A percentile compares a stretch with the other conserved stretches of the same genome.
phyloP scores from a whole-genome alignment of 2,329 filamentous ascomycete genomes.

The Aschersonia sp. region DNA sequence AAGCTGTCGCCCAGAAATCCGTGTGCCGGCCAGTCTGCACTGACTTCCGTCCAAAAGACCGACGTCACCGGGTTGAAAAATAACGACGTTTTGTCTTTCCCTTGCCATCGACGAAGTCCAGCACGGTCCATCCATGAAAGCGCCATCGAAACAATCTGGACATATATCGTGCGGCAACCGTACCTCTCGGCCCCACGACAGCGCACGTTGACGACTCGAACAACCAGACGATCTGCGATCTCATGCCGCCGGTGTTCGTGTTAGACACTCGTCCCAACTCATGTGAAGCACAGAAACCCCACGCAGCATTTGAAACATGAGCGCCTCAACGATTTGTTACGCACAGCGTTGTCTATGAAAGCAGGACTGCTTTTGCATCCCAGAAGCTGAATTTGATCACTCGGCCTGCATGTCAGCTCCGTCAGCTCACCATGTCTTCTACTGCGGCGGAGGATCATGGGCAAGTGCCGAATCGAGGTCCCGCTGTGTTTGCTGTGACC shows the following conservation, averaged over 20 bases:
- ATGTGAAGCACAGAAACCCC: not conserved
- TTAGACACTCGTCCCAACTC: not conserved
- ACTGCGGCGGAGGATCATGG: conserved; percentile 1
- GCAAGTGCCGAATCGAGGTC: conserved; percentile 34
- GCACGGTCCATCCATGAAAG: too few species aligned
- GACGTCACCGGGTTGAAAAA: not conserved
- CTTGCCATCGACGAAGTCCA: too few species aligned
- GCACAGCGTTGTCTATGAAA: not conserved
- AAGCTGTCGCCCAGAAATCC: not conserved
- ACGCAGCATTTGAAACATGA: conserved; percentile 1
- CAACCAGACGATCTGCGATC: too few species aligned
- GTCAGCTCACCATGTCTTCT: conserved; percentile 4
- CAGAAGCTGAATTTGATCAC: too few species aligned
- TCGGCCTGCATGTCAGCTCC: conserved; percentile 1
- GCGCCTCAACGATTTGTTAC: not conserved
- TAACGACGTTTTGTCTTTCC: not conserved
- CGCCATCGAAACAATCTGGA: too few species aligned
- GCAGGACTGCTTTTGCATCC: not conserved
- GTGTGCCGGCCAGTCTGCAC: not conserved
- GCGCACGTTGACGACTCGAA: too few species aligned
- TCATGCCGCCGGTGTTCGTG: not conserved
- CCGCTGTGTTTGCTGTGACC: conserved; percentile 56
- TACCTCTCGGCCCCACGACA: too few species aligned
- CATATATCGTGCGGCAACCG: too few species aligned
- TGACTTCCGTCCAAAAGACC: not conserved